Conservation (phyloP, 257 asterid genomes). For the Solanum dulcamara region DNA sequence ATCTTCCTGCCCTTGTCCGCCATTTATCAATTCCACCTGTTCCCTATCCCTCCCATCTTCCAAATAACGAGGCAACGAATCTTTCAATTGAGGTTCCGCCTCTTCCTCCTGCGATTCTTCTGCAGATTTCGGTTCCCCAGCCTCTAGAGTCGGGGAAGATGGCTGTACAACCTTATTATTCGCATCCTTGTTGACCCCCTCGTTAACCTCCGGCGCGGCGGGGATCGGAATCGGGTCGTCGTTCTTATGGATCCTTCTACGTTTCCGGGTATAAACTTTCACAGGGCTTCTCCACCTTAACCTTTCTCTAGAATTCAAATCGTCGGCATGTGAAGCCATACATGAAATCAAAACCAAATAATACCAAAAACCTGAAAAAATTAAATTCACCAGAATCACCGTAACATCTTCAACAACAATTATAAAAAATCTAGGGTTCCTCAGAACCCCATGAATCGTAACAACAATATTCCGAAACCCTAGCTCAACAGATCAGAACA, state of each 20-base stretch:
- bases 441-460: constrained; percentile 22
- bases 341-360: constrained; percentile 7
- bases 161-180: background rate
- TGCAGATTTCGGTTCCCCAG: background rate
- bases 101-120: background rate
- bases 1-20: background rate
- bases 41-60: background rate
- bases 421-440: constrained; percentile 29
- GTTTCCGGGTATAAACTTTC: constrained; percentile 39
- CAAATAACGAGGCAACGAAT: background rate
- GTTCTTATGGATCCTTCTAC: constrained; percentile 5
- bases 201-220: background rate
- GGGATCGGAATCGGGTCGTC: background rate
- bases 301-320: constrained; percentile 20
- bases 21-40: background rate
- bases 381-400: background rate
- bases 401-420: background rate
- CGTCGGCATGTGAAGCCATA: constrained; percentile 47
- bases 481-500: constrained; percentile 2
- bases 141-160: background rate
- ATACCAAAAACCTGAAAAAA: background rate
- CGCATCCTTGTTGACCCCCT: background rate
- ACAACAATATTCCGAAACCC: constrained; percentile 5
- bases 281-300: constrained; percentile 24
- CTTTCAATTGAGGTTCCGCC: background rate